Evolutionary conservation across 305 asterid species (phyloP).

Genomic region (Fraxinus albicans): DNA sequence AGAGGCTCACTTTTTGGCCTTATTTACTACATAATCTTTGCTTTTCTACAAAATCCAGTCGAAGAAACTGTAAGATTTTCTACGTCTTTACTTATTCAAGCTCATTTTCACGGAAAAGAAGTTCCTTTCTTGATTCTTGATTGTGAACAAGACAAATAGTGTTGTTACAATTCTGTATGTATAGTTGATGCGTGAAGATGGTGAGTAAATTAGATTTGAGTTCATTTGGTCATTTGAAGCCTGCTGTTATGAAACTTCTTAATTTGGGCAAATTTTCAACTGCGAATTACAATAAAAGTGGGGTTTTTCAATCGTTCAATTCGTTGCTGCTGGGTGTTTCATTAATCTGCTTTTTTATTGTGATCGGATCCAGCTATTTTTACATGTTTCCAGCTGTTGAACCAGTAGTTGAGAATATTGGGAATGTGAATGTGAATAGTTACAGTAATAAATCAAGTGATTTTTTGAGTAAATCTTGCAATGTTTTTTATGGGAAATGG

Average conservation of each 20-base stretch:
- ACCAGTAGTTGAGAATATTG: slow-evolving; percentile 30
- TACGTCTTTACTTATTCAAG: slow-evolving; percentile 4
- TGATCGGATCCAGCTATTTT: slow-evolving; percentile 62
- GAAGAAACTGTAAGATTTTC: slow-evolving; percentile 36
- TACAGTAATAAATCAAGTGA: slow-evolving; percentile 20
- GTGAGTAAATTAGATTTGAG: slow-evolving; percentile 42
- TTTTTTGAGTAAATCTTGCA: slow-evolving; percentile 40
- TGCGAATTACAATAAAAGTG: slow-evolving; percentile 42
- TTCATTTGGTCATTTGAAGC: slow-evolving; percentile 39
- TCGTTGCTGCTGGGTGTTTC: slow-evolving; percentile 60
- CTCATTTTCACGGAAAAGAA: slow-evolving; percentile 20
- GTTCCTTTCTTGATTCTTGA: slow-evolving; percentile 39
- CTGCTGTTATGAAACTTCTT: slow-evolving; percentile 36
- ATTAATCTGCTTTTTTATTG: slow-evolving; percentile 56
- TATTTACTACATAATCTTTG: slow-evolving; percentile 21
- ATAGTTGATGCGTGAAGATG: slow-evolving; percentile 25
- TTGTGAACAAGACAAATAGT: not conserved
- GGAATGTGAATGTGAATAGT: slow-evolving; percentile 11
- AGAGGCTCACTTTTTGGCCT: slow-evolving; percentile 27
- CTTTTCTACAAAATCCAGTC: slow-evolving; percentile 31
- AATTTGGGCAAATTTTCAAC: slow-evolving; percentile 42
- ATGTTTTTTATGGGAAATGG: slow-evolving; percentile 85
- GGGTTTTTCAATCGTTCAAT: slow-evolving; percentile 60
- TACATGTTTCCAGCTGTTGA: slow-evolving; percentile 50
- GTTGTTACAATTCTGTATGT: slow-evolving; percentile 15